Base-by-base conservation (phyloP, 164 flowering plant species). In the Stephania yunnanensis region DNA sequence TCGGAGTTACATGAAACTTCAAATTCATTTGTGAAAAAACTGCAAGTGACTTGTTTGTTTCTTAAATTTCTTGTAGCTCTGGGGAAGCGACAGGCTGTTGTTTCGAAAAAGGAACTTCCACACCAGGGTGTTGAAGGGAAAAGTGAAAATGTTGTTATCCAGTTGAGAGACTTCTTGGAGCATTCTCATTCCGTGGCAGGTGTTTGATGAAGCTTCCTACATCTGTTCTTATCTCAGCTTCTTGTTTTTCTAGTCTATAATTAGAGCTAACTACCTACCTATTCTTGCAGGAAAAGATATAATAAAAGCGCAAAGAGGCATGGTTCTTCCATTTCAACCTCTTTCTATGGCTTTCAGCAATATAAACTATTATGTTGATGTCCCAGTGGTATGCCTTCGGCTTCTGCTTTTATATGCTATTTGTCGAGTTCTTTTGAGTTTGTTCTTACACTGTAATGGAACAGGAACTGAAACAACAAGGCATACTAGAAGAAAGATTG, bases 271-370 rank as follows among this genome's bases (percentile, higher is more conserved):
- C 66, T 36, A 36, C 42, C 4, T 58, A 36, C 4, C 12, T n/a
- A 70, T 74, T 11, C 68, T 63, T 64, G 71, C 87, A 91, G 97
- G 85, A 69, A 88, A 83, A 81, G 83, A 77, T 48, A 80, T 85
- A 36, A 36, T 36, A 74, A 87, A 81, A 52, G 75, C 78, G 75
- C 85, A 84, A 77, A 89, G 86, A 86, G 99, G 99, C 80, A 91
- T 96, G 98, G 97, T 94, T 78, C 94, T 96, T 71, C 99, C 99
- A 70, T 96, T 96, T 84, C 92, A 91, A 76, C 98, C 93, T 77
- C 95, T 91, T 71, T 89, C 95, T 3, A 88, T 96, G 98, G 78
- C 97, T 77, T 96, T 96, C 86, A 89, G 90, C 85, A 89, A 94
- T 81, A 88, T 96, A 81, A 90, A 86, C 76, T 96, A 96, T 83